Evolutionary conservation across 169 alveolate species (phyloP).

Genomic region (Cystoisospora suis): DNA sequence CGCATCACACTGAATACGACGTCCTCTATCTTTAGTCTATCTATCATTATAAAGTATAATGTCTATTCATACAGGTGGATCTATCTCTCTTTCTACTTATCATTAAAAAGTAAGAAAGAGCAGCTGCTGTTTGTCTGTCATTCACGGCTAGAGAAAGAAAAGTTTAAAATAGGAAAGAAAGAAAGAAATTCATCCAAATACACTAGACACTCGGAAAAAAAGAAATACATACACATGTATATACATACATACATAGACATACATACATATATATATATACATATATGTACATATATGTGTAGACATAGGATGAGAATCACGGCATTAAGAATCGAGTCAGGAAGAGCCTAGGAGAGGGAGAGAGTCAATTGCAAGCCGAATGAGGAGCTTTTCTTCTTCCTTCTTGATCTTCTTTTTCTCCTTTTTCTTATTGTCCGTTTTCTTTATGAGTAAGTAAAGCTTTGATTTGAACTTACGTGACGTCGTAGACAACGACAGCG

Average conservation of each 20-base stretch:
- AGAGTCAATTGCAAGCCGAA: background rate
- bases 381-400: background rate
- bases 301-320: background rate
- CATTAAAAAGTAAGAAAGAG: no score
- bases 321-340: background rate
- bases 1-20: no score
- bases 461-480: constrained; percentile 68
- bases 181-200: background rate
- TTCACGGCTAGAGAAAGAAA: background rate
- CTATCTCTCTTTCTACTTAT: no score
- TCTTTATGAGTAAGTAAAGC: no score
- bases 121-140: no score
- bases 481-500: constrained; percentile 88
- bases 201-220: background rate
- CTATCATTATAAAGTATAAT: no score
- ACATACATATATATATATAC: background rate
- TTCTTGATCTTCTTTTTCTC: background rate
- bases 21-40: no score
- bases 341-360: background rate
- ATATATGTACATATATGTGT: background rate
- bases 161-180: background rate
- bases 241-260: no score
- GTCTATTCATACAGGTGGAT: no score
- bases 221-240: background rate
- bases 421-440: background rate